These are phyloP conservation scores for Immersiporthe knoxdaviesiana DNA, from an alignment of 2,329 filamentous ascomycete species.

Conservation along the genomic window DNA sequence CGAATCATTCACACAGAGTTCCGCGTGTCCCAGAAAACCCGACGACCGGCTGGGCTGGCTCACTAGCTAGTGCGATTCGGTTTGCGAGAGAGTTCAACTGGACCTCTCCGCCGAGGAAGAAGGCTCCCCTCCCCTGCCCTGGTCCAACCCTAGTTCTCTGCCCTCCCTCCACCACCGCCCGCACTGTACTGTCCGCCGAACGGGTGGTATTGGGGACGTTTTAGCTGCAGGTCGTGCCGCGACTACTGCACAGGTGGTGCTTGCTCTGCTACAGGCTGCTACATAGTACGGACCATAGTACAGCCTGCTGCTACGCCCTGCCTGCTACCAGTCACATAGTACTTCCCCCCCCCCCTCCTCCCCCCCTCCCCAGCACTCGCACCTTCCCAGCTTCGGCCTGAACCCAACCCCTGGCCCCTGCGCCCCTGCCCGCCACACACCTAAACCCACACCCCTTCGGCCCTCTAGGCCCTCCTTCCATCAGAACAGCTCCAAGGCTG, in stretches of 20 bases:
- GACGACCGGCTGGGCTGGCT: conserved; percentile 20
- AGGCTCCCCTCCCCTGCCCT: conserved; percentile 22
- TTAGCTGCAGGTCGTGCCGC: conserved; percentile 34
- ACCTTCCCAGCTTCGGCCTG: conserved; percentile 37
- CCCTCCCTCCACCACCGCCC: conserved; percentile 11
- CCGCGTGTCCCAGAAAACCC: conserved; percentile 18
- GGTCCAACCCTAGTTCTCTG: not conserved
- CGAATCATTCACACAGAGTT: not conserved
- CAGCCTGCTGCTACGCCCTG: too few species aligned
- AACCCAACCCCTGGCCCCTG: conserved; percentile 30
- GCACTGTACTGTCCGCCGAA: conserved; percentile 26
- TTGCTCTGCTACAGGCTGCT: conserved; percentile 17
- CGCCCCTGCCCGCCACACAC: conserved; percentile 21
- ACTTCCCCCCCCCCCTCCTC: not conserved
- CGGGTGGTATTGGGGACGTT: conserved; percentile 29
- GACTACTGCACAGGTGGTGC: conserved; percentile 28
- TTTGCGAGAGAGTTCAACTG: conserved; percentile 32
- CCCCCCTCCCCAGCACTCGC: conserved; percentile 29
- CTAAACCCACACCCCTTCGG: conserved; percentile 16
- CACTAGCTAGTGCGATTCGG: conserved; percentile 28
- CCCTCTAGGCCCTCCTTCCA: conserved; percentile 13
- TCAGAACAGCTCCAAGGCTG: conserved; percentile 30
- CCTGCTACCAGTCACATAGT: too few species aligned
- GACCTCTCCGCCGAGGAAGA: conserved; percentile 21
- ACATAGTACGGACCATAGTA: too few species aligned